Evolutionary conservation across 169 alveolate genomes (phyloP), one percentile per base, ranked within the genome.

Genomic region (Sarcocystis neurona): DNA sequence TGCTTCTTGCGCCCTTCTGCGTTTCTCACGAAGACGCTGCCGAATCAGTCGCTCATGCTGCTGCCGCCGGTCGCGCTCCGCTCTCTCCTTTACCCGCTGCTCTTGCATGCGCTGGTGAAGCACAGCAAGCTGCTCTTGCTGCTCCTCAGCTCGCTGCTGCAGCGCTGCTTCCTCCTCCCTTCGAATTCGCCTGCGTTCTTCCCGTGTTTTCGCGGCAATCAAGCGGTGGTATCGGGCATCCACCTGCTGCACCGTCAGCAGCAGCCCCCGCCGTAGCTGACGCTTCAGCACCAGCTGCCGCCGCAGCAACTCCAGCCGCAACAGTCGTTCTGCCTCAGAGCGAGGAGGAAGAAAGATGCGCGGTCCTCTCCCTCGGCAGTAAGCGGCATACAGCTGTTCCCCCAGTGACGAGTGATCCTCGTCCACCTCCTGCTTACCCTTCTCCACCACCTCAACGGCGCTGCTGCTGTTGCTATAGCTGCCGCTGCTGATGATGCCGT

Each of bases 281-380:
- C 82, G 82, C 82, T 72, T 72, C 43, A 72, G 82, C 27, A 37
- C 58, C 23, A 72, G 56, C 82, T 72, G 82, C 32, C 82, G 82
- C 56, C 27, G 58, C 30, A 72, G 53, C 18, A 41, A 56, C 27
- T 18, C 56, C 30, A 72, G 53, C 58, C 82, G 82, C 20, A 72
- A 34, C 2, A 56, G 56, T 34, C 82, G 20, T 53, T 72, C 82
- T 39, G 53, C 58, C 34, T 72, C 82, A 12, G 82, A 72, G n/a
- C 82, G 82, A 30, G 82, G 82, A 34, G 53, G 82, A 1, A 72
- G 58, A 72, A 72, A 72, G n/a, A n/a, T n/a, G n/a, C n/a, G n/a
- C n/a, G n/a, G n/a, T n/a, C n/a, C n/a, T n/a, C n/a, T n/a, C n/a
- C n/a, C n/a, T 0, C 82, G 47, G 37, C 41, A 10, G n/a, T 6